Evolutionary conservation across 768 basidiomycete species (phyloP).

Genomic region (Boletus speciosus): DNA sequence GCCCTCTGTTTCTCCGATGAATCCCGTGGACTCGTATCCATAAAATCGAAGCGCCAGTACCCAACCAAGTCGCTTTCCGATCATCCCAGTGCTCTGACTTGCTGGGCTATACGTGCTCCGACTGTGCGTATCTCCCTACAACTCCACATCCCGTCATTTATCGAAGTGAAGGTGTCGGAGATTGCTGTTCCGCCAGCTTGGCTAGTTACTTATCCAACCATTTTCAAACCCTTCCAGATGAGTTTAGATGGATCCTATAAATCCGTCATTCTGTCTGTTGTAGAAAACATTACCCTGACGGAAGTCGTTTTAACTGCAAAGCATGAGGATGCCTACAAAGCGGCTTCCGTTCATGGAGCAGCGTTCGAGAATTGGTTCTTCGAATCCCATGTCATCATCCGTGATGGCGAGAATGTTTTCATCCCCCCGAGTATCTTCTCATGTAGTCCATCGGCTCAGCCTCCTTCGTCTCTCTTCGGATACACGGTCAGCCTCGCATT

Average conservation of each 20-base stretch:
- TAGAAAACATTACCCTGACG: conserved; percentile 39
- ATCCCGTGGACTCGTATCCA: conserved; percentile 19
- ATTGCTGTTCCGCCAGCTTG: conserved; percentile 40
- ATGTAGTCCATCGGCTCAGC: conserved; percentile 10
- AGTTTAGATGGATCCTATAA: conserved; percentile 5
- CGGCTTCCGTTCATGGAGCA: conserved; percentile 34
- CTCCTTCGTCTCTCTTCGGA: conserved; percentile 22
- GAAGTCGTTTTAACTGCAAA: conserved; percentile 53
- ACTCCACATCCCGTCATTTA: conserved; percentile 14
- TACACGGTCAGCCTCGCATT: conserved; percentile 59
- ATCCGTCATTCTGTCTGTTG: conserved; percentile 17
- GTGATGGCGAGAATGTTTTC: conserved; percentile 44
- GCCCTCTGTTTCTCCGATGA: conserved; percentile 16
- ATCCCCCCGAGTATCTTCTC: conserved; percentile 21
- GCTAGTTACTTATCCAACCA: conserved; percentile 33
- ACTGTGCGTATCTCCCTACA: conserved; percentile 32
- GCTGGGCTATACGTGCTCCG: conserved; percentile 36
- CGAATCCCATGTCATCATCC: conserved; percentile 43
- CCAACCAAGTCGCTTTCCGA: conserved; percentile 1
- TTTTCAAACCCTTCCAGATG: conserved; percentile 32
- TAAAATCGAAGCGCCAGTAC: conserved; percentile 19
- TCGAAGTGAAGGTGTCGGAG: conserved; percentile 31
- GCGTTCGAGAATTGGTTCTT: conserved; percentile 45
- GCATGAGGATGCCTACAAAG: conserved; percentile 46
- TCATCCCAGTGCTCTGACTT: conserved; percentile 21